Base-by-base conservation (phyloP, 768 basidiomycete genomes). In the Mycena rebaudengoi region DNA sequence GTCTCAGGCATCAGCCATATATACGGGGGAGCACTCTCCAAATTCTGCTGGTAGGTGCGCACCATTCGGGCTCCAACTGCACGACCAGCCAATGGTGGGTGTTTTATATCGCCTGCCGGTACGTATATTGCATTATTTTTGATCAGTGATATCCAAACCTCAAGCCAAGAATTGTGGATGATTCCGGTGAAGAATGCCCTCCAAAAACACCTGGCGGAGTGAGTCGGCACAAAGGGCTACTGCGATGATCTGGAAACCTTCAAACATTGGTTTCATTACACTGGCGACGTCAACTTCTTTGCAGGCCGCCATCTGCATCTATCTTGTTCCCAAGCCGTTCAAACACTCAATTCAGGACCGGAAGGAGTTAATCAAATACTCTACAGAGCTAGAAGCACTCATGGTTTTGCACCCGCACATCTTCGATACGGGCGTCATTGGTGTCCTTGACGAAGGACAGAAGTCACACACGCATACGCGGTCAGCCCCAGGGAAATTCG, bases 371-470 rank as follows among this genome's bases (percentile, higher is more conserved):
- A 71, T 71, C 46, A 67, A 69, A 26, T 60, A 57, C 10, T 76
- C 77, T 0, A 76, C 77, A 2, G 77, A 78, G 55, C 69, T 78
- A 4, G 77, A 78, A 39, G 76, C 70, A 0, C 60, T 70, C 20
- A 56, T 78, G 1, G 63, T 78, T 14, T 58, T 66, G 18, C 71
- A 75, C 54, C 69, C 71, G 1, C 64, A 67, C 35, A 74, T 78
- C 11, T 52, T 50, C 5, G 77, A 78, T 52, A 72, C 70, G 5
- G 73, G 59, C 16, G 74, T 77, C 1, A 71, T 77, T 23, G 75
- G 75, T 2, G 60, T 77, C 2, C 65, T 30, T n/a, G 60, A 55
- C 23, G 46, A 54, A 30, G 14, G 54, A 69, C 69, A 11, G 69
- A 70, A 33, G 63, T 66, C 32, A 67, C 70, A 4, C 60, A 69